A percentile compares a stretch with the other conserved stretches of the same genome.
Conservation (phyloP, 768 basidiomycete species). For the Mycena kentingensis region DNA sequence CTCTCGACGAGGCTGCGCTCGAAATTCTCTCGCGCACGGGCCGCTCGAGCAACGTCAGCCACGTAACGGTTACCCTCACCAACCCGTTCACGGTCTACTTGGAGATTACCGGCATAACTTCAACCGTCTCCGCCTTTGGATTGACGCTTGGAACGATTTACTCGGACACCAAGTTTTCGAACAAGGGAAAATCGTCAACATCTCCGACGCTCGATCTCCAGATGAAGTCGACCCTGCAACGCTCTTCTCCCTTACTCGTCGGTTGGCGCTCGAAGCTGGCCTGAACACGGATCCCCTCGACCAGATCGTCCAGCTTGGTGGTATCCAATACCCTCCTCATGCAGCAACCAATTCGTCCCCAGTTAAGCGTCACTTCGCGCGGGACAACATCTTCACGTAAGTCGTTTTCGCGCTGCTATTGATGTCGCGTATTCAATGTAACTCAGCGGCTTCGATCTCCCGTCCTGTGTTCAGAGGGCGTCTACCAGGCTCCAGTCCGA, state of each 20-base stretch:
- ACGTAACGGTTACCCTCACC: slow-evolving; percentile 59
- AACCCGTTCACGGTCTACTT: slow-evolving; percentile 71
- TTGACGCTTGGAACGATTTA: slow-evolving; percentile 64
- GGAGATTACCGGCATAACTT: slow-evolving; percentile 57
- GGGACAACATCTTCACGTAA: slow-evolving; percentile 57
- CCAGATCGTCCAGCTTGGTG: slow-evolving; percentile 65
- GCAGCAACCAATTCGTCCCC: slow-evolving; percentile 32
- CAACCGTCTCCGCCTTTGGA: slow-evolving; percentile 63
- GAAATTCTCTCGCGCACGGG: slow-evolving; percentile 68
- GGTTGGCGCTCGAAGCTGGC: slow-evolving; percentile 64
- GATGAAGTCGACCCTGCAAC: slow-evolving; percentile 68
- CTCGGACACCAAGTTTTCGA: slow-evolving; percentile 50
- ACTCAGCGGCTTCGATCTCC: slow-evolving; percentile 62
- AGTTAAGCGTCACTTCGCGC: slow-evolving; percentile 26
- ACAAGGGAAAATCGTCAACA: slow-evolving; percentile 51
- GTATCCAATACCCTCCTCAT: slow-evolving; percentile 55
- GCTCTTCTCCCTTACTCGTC: slow-evolving; percentile 73
- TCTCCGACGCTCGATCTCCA: slow-evolving; percentile 61
- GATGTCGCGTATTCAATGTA: background rate
- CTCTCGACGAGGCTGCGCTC: slow-evolving; percentile 60
- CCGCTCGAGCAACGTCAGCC: slow-evolving; percentile 59
- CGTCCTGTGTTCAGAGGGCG: slow-evolving; percentile 61
- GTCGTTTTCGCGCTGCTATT: slow-evolving; percentile 13
- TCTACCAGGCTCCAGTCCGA: slow-evolving; percentile 68
- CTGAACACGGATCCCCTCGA: slow-evolving; percentile 63